These are phyloP conservation scores for Alternaria brassicicola DNA, from an alignment of 2,329 filamentous ascomycete genomes.

Conservation along the genomic window DNA sequence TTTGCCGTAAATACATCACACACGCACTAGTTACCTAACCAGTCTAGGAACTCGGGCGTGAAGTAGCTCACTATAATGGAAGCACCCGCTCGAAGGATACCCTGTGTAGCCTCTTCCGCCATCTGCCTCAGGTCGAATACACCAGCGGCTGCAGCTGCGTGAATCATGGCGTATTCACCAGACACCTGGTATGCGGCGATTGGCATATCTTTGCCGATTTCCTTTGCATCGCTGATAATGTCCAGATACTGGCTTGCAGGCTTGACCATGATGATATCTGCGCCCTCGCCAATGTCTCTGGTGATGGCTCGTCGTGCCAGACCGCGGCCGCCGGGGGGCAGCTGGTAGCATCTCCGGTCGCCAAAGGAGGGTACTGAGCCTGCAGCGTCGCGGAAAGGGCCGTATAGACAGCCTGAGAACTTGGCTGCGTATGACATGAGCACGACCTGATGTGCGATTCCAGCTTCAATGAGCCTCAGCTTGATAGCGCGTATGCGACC, in stretches of 20 bases:
- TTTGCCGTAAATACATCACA: background rate
- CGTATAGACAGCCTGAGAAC: slow-evolving; percentile 95
- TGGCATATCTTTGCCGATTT: slow-evolving; percentile 87
- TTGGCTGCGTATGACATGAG: slow-evolving; percentile 99
- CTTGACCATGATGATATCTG: slow-evolving; percentile 99
- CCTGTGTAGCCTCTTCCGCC: slow-evolving; percentile 93
- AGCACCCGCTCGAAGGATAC: slow-evolving; percentile 89
- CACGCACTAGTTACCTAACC: slow-evolving; percentile 54
- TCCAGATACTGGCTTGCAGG: slow-evolving; percentile 94
- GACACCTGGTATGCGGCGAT: slow-evolving; percentile 96
- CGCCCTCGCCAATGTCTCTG: slow-evolving; percentile 89
- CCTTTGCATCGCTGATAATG: slow-evolving; percentile 97
- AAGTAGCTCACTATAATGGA: slow-evolving; percentile 96
- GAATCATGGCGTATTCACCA: slow-evolving; percentile 97
- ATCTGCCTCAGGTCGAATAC: slow-evolving; percentile 95
- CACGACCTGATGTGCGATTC: slow-evolving; percentile 86
- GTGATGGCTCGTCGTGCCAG: slow-evolving; percentile 88
- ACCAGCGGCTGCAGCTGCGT: slow-evolving; percentile 91
- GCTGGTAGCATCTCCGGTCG: slow-evolving; percentile 94
- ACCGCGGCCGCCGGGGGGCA: slow-evolving; percentile 89
- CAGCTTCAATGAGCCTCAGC: slow-evolving; percentile 93
- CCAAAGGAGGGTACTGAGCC: slow-evolving; percentile 91
- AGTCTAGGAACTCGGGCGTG: slow-evolving; percentile 76
- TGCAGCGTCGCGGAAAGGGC: slow-evolving; percentile 94
- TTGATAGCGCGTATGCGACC: slow-evolving; percentile 97